Evolutionary conservation across 139 green algal genomes (phyloP).

Genomic region (Asterochloris sp.): DNA sequence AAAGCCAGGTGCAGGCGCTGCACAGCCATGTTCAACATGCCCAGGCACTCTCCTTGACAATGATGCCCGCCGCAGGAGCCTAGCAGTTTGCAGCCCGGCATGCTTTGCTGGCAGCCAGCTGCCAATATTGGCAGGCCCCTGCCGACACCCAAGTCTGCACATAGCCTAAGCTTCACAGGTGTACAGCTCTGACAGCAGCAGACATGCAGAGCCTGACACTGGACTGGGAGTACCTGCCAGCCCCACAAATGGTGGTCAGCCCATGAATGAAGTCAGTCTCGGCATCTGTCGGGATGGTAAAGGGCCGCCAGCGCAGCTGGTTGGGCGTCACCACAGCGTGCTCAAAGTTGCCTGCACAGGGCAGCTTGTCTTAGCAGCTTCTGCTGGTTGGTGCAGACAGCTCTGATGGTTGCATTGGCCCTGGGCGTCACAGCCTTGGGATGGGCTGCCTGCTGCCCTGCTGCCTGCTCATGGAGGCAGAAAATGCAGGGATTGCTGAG

Average conservation of each 20-base stretch:
- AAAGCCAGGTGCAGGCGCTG: not conserved
- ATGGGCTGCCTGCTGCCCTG: not conserved
- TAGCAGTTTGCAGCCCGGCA: too few species aligned
- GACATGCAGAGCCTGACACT: not conserved
- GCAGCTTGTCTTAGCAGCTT: not conserved
- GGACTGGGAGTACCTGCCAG: constrained; percentile 52
- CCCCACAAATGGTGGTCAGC: constrained; percentile 82
- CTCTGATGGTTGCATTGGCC: not conserved
- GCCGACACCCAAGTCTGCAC: too few species aligned
- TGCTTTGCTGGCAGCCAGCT: too few species aligned
- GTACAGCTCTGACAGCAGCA: too few species aligned
- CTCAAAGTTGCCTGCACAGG: constrained; percentile 51
- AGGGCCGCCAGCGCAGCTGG: constrained; percentile 87
- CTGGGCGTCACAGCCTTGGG: not conserved
- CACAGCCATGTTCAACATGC: not conserved
- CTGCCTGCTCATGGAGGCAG: too few species aligned
- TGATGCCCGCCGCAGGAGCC: too few species aligned
- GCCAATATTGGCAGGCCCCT: too few species aligned
- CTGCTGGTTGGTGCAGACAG: not conserved
- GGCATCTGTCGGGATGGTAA: constrained; percentile 49
- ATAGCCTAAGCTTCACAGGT: too few species aligned
- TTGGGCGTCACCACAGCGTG: constrained; percentile 76
- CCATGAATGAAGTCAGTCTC: constrained; percentile 79
- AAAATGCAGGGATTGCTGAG: not conserved
- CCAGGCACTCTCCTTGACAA: not conserved